phyloP scores from a whole-genome alignment of 176 grass and related monocot genomes.

The Bothriochloa decipiens region DNA sequence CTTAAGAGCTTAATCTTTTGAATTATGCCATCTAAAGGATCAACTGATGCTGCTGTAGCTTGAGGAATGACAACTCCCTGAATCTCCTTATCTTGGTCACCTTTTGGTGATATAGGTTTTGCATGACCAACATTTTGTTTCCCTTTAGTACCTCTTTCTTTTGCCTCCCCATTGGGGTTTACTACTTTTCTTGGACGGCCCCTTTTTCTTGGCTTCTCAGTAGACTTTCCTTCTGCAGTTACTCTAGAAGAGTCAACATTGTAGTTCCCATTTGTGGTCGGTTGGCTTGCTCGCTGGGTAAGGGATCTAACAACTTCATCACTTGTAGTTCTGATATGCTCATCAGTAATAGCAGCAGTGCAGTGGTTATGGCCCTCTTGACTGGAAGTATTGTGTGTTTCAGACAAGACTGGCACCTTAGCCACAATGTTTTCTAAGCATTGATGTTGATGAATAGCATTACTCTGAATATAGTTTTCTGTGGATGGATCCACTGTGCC shows the following conservation, averaged over 20 bases:
- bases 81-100: not conserved
- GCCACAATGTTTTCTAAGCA: conserved; percentile 24
- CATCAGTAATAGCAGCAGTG: conserved; percentile 11
- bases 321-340: conserved; percentile 28
- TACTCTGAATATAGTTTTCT: conserved; percentile 28
- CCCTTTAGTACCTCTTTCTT: conserved; percentile 45
- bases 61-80: not conserved
- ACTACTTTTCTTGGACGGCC: conserved; percentile 43
- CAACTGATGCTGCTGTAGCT: conserved; percentile 16
- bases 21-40: conserved; percentile 59
- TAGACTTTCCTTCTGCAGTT: conserved; percentile 42
- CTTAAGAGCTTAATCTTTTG: conserved; percentile 59
- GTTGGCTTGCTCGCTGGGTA: conserved; percentile 26
- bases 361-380: conserved; percentile 20
- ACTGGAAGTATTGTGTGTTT: conserved; percentile 8
- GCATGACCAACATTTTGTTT: conserved; percentile 35
- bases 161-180: conserved; percentile 42
- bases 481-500: conserved; percentile 7
- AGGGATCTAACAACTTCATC: not conserved
- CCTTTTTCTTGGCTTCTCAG: conserved; percentile 37
- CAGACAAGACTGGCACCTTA: conserved; percentile 24
- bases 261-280: conserved; percentile 32
- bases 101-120: conserved; percentile 40
- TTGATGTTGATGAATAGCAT: conserved; percentile 29
- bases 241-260: conserved; percentile 34